Conservation (phyloP, 345 rosid genomes). For the Populus simonii region DNA sequence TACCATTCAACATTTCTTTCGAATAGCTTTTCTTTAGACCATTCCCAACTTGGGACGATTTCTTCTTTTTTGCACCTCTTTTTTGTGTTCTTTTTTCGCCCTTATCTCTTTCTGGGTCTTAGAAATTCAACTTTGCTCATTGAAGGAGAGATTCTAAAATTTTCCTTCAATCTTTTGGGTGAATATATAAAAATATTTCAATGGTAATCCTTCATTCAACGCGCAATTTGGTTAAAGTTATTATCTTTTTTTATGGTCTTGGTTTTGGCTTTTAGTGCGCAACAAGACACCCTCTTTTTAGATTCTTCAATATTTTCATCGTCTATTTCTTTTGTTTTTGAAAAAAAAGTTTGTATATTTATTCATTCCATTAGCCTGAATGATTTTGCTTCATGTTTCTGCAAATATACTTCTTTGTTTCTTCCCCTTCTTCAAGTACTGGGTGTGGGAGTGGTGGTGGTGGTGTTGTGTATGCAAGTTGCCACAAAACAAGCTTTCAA, state of each 20-base stretch:
- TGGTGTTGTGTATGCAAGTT: slow-evolving; percentile 19
- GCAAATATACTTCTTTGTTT: not conserved
- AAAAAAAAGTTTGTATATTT: not conserved
- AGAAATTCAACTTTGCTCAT: not conserved
- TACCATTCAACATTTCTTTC: not conserved
- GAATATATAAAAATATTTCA: not conserved
- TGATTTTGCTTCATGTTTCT: not conserved
- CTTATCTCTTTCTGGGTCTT: not conserved
- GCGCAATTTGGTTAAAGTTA: not conserved
- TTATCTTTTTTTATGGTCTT: not conserved
- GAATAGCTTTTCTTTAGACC: not conserved
- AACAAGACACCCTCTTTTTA: not conserved
- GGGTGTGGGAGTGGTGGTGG: not conserved
- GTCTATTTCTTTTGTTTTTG: not conserved
- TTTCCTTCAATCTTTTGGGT: not conserved
- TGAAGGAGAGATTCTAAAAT: not conserved
- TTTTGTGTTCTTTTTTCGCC: not conserved
- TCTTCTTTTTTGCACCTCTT: not conserved
- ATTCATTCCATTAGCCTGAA: not conserved
- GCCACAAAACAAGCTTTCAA: slow-evolving; percentile 36
- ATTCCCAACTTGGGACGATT: not conserved
- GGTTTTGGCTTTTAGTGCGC: slow-evolving; percentile 1
- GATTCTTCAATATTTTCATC: not conserved
- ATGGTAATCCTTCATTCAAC: not conserved
- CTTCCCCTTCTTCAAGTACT: not conserved